These are phyloP conservation scores for Picochlorum sp. DNA, from an alignment of 139 green algal genomes.

Conservation along the genomic window DNA sequence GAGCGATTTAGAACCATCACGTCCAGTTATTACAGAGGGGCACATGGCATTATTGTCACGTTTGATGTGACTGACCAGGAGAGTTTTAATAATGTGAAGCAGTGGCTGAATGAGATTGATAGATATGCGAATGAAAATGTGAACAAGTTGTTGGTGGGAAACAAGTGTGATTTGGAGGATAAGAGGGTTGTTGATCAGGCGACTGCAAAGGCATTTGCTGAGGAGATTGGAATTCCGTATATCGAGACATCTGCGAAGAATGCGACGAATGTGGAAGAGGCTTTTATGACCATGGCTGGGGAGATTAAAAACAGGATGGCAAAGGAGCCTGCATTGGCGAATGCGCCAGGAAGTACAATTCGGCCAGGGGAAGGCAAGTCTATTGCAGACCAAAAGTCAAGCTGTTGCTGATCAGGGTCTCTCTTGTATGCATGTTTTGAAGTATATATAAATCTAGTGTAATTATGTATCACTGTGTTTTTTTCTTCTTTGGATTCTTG, in stretches of 20 bases:
- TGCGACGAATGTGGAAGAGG: constrained; percentile 96
- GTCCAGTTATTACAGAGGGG: constrained; percentile 94
- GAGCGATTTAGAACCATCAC: constrained; percentile 99
- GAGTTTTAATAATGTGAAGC: constrained; percentile 98
- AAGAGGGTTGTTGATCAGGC: constrained; percentile 96
- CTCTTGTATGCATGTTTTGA: background rate
- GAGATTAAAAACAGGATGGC: constrained; percentile 99
- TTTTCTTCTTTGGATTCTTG: too few species aligned
- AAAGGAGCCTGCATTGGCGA: constrained; percentile 62
- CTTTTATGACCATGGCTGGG: constrained; percentile 99
- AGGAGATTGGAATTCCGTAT: constrained; percentile 99
- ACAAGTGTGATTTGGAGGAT: constrained; percentile 93
- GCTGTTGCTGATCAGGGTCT: constrained; percentile 64
- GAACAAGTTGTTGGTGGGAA: constrained; percentile 99
- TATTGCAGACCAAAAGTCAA: constrained; percentile 60
- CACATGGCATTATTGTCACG: constrained; percentile 98
- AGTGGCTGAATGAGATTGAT: constrained; percentile 99
- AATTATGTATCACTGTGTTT: background rate
- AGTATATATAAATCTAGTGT: background rate
- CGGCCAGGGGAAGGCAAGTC: constrained; percentile 70
- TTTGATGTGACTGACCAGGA: constrained; percentile 99
- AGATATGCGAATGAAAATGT: constrained; percentile 98
- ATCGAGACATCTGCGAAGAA: constrained; percentile 98
- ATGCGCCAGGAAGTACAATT: constrained; percentile 61
- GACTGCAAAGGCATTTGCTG: constrained; percentile 96